Percentiles rank a stretch among this genome's conserved stretches.
Evolutionary conservation across 139 green algal species (phyloP).

Genomic region (Marvania coccoides): DNA sequence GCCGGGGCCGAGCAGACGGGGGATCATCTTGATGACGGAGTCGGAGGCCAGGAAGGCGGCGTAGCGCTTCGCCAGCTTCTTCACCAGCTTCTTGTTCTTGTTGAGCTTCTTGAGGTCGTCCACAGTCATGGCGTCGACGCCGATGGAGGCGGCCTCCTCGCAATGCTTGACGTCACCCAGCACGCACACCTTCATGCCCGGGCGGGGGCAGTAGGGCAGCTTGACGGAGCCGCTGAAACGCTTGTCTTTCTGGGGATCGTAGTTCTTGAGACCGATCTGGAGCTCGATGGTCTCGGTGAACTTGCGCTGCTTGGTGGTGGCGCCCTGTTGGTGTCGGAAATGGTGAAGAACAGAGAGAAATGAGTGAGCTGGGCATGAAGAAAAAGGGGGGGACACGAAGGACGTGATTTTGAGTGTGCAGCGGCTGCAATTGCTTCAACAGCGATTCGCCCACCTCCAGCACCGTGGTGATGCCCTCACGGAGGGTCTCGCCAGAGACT

Average conservation of each 20-base stretch:
- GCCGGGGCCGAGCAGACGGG: constrained; percentile 90
- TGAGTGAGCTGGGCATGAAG: not conserved
- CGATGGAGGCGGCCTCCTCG: constrained; percentile 82
- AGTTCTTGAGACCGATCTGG: constrained; percentile 99
- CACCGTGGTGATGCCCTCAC: constrained; percentile 20
- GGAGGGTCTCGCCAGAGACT: constrained; percentile 24
- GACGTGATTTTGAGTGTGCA: not conserved
- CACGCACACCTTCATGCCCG: constrained; percentile 93
- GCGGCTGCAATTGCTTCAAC: not conserved
- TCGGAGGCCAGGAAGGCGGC: constrained; percentile 95
- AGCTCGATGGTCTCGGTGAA: constrained; percentile 99
- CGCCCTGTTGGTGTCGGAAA: constrained; percentile 49
- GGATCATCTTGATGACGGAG: constrained; percentile 99
- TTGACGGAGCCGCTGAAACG: constrained; percentile 98
- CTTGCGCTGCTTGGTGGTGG: constrained; percentile 89
- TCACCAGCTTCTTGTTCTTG: constrained; percentile 99
- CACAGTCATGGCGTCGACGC: constrained; percentile 85
- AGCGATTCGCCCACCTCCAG: not conserved
- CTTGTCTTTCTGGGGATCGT: constrained; percentile 99
- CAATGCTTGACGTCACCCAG: constrained; percentile 98
- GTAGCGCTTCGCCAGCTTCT: constrained; percentile 97
- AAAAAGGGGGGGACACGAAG: not conserved
- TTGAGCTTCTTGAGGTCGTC: constrained; percentile 99
- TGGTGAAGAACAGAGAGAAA: not conserved
- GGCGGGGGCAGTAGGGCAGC: constrained; percentile 91